Base-by-base conservation (phyloP, 1,284 basidiomycete genomes). In the Cystobasidium pallidum region DNA sequence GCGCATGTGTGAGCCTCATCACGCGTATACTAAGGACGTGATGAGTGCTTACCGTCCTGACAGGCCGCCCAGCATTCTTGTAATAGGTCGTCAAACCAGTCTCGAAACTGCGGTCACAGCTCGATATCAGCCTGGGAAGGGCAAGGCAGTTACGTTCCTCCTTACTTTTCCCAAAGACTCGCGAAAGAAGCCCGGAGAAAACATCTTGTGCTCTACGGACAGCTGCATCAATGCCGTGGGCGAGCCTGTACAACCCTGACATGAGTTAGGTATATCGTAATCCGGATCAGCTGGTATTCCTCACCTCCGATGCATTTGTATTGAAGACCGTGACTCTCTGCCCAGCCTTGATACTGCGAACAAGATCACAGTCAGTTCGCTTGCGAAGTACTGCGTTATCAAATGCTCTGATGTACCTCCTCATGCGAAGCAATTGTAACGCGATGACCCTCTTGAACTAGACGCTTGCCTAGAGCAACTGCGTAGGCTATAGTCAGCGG, bases 161-260 rank as follows among this genome's bases (percentile, higher is more conserved):
- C 36, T 41, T 45, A 61, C 58, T 39, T 61, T 61, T 6, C 58
- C 58, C 58, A 61, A 26, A 41, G n/a, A 24, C 21, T 61, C 58
- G 1, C 58, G 36, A 30, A 61, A 61, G 58, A 61, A 61, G 6
- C 58, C 58, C 15, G 58, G 58, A 3, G 58, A 61, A 21, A 61
- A 61, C 58, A 61, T 61, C 58, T 61, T 61, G 58, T 61, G 58
- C 21, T 61, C 58, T 45, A 61, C 21, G 17, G 58, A 61, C 24
- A 61, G 21, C 17, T 61, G 58, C 58, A 61, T 61, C 21, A 61
- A 30, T 24, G 58, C 58, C 3, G 58, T 61, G 10, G 58, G 58
- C 8, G 58, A 61, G 24, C 58, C 58, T 61, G 39, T 39, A 34
- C 28, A 28, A 11, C 6, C 58, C 19, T 3, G 45, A 24, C 13